A percentile compares a stretch with the other conserved stretches of the same genome.
These are phyloP conservation scores for Entomortierella chlamydospora DNA, from an alignment of 192 early-diverging fungal genomes.

Conservation along the genomic window DNA sequence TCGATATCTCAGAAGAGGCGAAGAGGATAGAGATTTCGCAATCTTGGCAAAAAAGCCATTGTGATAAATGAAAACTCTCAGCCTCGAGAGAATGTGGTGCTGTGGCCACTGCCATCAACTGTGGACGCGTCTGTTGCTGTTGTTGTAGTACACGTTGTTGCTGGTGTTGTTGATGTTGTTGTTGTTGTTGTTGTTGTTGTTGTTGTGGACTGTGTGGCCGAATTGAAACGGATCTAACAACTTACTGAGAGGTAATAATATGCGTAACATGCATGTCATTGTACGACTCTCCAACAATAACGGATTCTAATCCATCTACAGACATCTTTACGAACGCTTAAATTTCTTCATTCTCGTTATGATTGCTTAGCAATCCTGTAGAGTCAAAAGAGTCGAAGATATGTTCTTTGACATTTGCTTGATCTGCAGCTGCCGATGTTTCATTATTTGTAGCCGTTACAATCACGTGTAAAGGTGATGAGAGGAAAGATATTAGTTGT, in stretches of 20 bases:
- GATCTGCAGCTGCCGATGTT: no score
- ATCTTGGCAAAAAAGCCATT: slow-evolving; percentile 35
- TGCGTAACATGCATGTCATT: no score
- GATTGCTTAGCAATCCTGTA: no score
- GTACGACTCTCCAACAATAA: not conserved
- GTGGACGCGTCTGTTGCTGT: not conserved
- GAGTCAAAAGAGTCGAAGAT: no score
- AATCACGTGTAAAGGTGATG: no score
- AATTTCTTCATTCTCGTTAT: not conserved
- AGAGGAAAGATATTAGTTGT: no score
- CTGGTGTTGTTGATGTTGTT: not conserved
- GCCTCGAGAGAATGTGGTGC: not conserved
- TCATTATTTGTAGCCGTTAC: no score
- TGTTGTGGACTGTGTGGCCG: not conserved
- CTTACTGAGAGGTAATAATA: not conserved
- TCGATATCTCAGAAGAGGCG: slow-evolving; percentile 20
- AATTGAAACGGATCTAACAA: not conserved
- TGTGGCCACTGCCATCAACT: not conserved
- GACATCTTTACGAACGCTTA: not conserved
- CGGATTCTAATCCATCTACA: not conserved
- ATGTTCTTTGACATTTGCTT: no score
- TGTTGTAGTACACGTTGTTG: not conserved
- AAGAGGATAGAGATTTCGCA: slow-evolving; percentile 35
- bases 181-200: slow-evolving; percentile 10
- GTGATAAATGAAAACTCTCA: not conserved